These are phyloP conservation scores for Orbilia blumenaviensis DNA, from an alignment of 2,329 filamentous ascomycete species.

Conservation along the genomic window DNA sequence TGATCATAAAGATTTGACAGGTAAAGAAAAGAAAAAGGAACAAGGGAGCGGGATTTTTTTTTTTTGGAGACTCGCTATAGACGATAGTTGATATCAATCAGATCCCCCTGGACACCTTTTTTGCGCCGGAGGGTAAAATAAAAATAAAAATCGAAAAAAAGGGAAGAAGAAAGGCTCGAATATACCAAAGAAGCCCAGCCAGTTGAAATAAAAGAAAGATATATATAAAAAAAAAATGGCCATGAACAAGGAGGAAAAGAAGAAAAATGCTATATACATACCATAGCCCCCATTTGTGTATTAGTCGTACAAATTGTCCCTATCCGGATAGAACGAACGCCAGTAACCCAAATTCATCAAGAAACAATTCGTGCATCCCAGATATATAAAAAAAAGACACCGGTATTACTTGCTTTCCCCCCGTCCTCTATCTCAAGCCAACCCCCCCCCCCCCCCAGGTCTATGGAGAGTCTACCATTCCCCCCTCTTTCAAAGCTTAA, in stretches of 20 bases:
- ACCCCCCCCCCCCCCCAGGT: too few species aligned
- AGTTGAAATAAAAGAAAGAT: not conserved
- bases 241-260: not conserved
- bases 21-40: not conserved
- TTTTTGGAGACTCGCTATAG: not conserved
- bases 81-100: conserved; percentile 2
- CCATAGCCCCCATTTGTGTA: not conserved
- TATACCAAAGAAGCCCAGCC: not conserved
- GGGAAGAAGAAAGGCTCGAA: not conserved
- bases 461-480: not conserved
- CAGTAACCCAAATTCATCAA: conserved; percentile 21
- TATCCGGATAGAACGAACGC: conserved; percentile 4
- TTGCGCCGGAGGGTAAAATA: conserved; percentile 1
- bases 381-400: not conserved
- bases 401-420: not conserved
- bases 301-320: conserved; percentile 41
- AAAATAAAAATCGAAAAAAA: not conserved
- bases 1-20: not conserved
- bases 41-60: not conserved
- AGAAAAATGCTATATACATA: conserved; percentile 8
- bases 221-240: not conserved
- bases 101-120: not conserved
- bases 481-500: not conserved
- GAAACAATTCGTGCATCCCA: conserved; percentile 18
- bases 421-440: not conserved